Conservation (phyloP, 1,284 basidiomycete species). For the Cutaneotrichosporon sp. region DNA sequence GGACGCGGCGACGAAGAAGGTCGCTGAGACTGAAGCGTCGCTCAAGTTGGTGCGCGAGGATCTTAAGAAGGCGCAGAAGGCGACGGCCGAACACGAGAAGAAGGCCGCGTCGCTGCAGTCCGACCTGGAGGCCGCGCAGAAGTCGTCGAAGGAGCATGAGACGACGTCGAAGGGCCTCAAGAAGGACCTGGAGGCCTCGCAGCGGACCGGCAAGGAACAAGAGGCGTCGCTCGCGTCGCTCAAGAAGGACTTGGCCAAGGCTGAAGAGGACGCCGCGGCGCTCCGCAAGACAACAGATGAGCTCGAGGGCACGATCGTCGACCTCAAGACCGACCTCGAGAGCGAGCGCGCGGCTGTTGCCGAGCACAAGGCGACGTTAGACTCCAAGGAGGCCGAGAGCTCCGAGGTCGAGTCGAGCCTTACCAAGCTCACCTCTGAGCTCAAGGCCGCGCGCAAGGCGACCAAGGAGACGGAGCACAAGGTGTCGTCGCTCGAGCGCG, state of each 20-base stretch:
- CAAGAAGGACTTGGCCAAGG: slow-evolving; percentile 8
- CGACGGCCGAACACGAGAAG: slow-evolving; percentile 8
- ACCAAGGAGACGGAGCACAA: slow-evolving; percentile 11
- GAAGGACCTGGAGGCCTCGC: slow-evolving; percentile 11
- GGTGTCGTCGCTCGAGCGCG: neutral
- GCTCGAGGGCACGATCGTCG: slow-evolving; percentile 8
- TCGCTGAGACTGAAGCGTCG: slow-evolving; percentile 7
- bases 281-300: slow-evolving; percentile 1
- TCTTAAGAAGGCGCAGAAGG: slow-evolving; percentile 7
- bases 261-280: slow-evolving; percentile 13
- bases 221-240: slow-evolving; percentile 6
- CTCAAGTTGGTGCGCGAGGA: neutral
- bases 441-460: slow-evolving; percentile 13
- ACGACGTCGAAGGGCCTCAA: neutral
- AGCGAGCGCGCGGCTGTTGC: slow-evolving; percentile 5
- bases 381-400: slow-evolving; percentile 8
- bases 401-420: slow-evolving; percentile 13
- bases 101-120: neutral
- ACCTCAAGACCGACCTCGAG: slow-evolving; percentile 15
- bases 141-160: slow-evolving; percentile 9
- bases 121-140: slow-evolving; percentile 5
- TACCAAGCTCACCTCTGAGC: slow-evolving; percentile 12
- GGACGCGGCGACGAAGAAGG: neutral
- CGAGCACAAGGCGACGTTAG: slow-evolving; percentile 13
- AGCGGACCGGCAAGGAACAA: slow-evolving; percentile 8